Percentiles rank a stretch among this genome's conserved stretches.
These are phyloP conservation scores for Cyberlindnera petersonii DNA, from an alignment of 805 yeast species.

Conservation along the genomic window DNA sequence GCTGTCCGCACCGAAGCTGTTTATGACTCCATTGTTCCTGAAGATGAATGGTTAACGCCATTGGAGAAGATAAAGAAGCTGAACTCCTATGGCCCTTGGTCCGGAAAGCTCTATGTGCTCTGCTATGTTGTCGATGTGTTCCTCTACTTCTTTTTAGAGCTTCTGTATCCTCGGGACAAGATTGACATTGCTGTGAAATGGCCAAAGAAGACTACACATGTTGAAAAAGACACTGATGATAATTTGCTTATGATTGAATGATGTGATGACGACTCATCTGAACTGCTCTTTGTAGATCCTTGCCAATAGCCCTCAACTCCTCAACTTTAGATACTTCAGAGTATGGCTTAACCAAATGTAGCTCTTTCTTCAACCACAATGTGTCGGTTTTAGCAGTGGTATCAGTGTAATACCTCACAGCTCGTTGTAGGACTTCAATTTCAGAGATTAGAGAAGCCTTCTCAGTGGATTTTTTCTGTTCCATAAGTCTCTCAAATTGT, in stretches of 20 bases:
- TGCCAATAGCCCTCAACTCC: conserved; percentile 20
- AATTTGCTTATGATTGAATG: conserved; percentile 1
- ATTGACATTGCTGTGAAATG: conserved; percentile 81
- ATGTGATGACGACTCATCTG: conserved; percentile 4
- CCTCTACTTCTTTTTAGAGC: conserved; percentile 58
- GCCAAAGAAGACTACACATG: conserved; percentile 57
- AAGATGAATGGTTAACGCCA: conserved; percentile 31
- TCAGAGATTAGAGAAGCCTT: conserved; percentile 41
- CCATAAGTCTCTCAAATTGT: conserved; percentile 32
- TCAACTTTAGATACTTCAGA: conserved; percentile 11
- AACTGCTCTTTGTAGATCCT: conserved; percentile 15
- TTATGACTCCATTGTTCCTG: conserved; percentile 49
- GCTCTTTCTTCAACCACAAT: conserved; percentile 12
- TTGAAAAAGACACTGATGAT: background rate
- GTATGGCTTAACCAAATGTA: conserved; percentile 10
- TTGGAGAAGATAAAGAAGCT: conserved; percentile 57
- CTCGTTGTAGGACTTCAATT: conserved; percentile 38
- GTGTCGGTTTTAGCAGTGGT: background rate
- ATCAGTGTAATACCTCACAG: conserved; percentile 11
- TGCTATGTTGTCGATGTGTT: conserved; percentile 80
- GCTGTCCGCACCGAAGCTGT: conserved; percentile 84
- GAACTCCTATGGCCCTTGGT: conserved; percentile 74
- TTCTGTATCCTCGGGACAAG: conserved; percentile 58
- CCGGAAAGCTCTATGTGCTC: conserved; percentile 77
- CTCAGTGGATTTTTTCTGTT: conserved; percentile 33